These are phyloP conservation scores for Mucor plumbeus DNA, from an alignment of 371 early-diverging fungal genomes.

Conservation along the genomic window DNA sequence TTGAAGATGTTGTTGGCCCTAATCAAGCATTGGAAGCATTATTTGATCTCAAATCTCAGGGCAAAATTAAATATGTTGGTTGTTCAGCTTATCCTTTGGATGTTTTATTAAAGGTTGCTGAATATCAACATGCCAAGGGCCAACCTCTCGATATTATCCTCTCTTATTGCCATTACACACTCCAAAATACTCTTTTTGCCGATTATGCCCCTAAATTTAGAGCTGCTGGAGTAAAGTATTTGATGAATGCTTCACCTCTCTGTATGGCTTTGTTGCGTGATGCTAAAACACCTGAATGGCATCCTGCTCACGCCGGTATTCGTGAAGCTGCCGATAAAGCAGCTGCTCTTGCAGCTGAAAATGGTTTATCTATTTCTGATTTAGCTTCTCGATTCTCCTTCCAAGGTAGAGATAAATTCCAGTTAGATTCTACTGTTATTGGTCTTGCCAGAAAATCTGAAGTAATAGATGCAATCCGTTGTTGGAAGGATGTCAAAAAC, in stretches of 20 bases:
- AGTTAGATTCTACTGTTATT: slow-evolving; percentile 65
- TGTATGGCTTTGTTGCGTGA: slow-evolving; percentile 77
- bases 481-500: slow-evolving; percentile 50
- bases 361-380: slow-evolving; percentile 56
- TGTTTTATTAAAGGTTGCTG: slow-evolving; percentile 68
- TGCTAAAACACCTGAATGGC: slow-evolving; percentile 72
- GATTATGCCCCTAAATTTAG: slow-evolving; percentile 62
- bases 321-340: slow-evolving; percentile 60
- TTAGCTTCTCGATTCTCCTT: slow-evolving; percentile 74
- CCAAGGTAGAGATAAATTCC: slow-evolving; percentile 44
- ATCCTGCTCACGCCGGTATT: slow-evolving; percentile 71
- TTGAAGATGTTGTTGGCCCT: slow-evolving; percentile 58
- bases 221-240: slow-evolving; percentile 62
- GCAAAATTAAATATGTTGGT: slow-evolving; percentile 73
- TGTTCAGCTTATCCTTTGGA: slow-evolving; percentile 80
- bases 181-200: slow-evolving; percentile 69
- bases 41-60: slow-evolving; percentile 70
- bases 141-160: slow-evolving; percentile 73
- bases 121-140: slow-evolving; percentile 62
- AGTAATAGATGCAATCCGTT: slow-evolving; percentile 61
- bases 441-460: slow-evolving; percentile 70
- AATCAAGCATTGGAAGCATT: slow-evolving; percentile 67
- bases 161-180: slow-evolving; percentile 78
- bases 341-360: slow-evolving; percentile 38
- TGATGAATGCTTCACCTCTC: slow-evolving; percentile 80